Evolutionary conservation across 1,284 basidiomycete genomes (phyloP), one percentile per base, ranked within the genome.

Genomic region (Mycena citricolor): DNA sequence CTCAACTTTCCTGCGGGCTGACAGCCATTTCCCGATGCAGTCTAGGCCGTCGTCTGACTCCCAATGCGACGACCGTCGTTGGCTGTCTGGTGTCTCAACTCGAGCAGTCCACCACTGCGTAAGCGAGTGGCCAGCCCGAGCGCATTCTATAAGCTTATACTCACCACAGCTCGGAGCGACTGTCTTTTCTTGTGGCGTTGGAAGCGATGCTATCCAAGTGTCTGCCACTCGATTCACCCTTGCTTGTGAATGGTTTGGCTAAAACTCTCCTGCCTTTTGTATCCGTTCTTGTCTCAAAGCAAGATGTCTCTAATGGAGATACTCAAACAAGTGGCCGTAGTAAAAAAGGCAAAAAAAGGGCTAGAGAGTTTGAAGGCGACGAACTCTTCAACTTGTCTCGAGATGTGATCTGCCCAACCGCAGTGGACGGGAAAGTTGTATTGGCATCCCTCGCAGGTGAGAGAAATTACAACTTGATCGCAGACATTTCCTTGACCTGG

Each of bases 281-380:
- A 13, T 68, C 76, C 1, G 55, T 66, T 23, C 57, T 89, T 7
- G 65, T 87, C 40, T 61, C 71, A 1, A 58, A 61, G 13, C 67
- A 74, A 26, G 65, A 69, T 12, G 49, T 24, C 14, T 36, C 30
- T 14, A 39, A 50, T 8, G 26, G 14, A 11, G 48, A 48, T 2
- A 29, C 8, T 10, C 32, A 43, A 19, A 8, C 12, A 2, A 16
- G 32, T 5, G 43, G 42, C 6, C 41, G 42, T 7, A 45, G 42
- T 20, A 82, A 72, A 58, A 82, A 81, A 55, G 78, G 80, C 36
- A 93, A 86, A 66, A 94, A 90, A 62, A 73, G 86, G 30, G 75
- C 77, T 14, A 75, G 83, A 24, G 83, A 77, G 5, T 89, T 82
- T 39, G 87, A 89, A 58, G 88, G 83, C 20, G 90, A 91, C 52